A percentile compares a stretch with the other conserved stretches of the same genome.
phyloP scores from a whole-genome alignment of 768 basidiomycete genomes.

The Suillus fuscotomentosus region DNA sequence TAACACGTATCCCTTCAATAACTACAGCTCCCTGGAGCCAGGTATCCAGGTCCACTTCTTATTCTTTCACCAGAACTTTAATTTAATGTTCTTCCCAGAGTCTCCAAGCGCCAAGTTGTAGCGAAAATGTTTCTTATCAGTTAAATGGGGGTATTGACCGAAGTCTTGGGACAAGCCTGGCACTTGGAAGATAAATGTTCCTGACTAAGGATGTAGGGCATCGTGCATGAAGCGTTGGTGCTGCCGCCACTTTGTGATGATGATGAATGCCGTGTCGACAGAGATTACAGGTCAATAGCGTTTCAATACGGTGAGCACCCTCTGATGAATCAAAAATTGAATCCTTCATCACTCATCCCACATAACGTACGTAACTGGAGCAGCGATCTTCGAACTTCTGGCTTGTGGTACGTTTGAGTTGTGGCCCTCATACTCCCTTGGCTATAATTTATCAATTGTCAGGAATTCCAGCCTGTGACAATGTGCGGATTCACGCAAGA shows the following conservation, averaged over 20 bases:
- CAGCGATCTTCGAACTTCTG: constrained; percentile 7
- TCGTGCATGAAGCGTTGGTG: too few relatives aligned
- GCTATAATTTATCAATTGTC: neutral
- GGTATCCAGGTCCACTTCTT: neutral
- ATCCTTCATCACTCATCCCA: too few relatives aligned
- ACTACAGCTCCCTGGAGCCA: neutral
- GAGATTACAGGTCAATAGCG: too few relatives aligned
- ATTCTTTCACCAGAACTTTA: neutral
- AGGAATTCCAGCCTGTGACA: constrained; percentile 4
- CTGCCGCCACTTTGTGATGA: too few relatives aligned
- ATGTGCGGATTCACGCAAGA: constrained; percentile 15
- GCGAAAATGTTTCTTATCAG: neutral
- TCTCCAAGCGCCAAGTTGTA: neutral
- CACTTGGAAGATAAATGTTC: too few relatives aligned
- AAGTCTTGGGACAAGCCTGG: too few relatives aligned
- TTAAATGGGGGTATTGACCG: too few relatives aligned
- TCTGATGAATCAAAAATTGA: too few relatives aligned
- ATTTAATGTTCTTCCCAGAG: neutral
- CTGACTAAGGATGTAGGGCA: too few relatives aligned
- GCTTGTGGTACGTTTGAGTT: constrained; percentile 18
- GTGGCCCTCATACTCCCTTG: neutral
- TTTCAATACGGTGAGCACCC: too few relatives aligned
- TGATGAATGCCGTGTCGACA: too few relatives aligned
- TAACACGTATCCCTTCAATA: neutral
- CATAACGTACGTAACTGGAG: too few relatives aligned